These are phyloP conservation scores for Phytophthora litchii DNA, from an alignment of 352 stramenopile species.

Conservation along the genomic window DNA sequence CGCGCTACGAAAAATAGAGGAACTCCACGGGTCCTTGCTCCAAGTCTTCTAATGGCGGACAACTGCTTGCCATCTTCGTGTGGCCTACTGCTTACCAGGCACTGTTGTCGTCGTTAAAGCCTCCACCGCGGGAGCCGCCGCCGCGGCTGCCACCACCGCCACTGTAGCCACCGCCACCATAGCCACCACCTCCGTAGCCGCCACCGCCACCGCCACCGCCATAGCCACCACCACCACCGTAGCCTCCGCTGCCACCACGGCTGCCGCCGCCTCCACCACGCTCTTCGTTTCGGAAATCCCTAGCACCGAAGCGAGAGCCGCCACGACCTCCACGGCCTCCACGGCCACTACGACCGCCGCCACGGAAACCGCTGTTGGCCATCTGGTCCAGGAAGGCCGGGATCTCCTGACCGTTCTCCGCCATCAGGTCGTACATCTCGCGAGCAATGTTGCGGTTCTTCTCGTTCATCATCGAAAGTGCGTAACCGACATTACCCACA, in stretches of 20 bases:
- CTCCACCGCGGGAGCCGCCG: slow-evolving; percentile 43
- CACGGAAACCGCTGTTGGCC: slow-evolving; percentile 80
- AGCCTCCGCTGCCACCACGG: slow-evolving; percentile 25
- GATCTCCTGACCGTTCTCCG: slow-evolving; percentile 96
- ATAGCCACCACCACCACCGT: slow-evolving; percentile 30
- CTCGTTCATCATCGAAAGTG: slow-evolving; percentile 99
- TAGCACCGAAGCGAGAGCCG: slow-evolving; percentile 81
- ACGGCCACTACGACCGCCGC: slow-evolving; percentile 60
- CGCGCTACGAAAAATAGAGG: slow-evolving; percentile 53
- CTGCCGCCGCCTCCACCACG: slow-evolving; percentile 51
- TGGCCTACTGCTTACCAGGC: slow-evolving; percentile 73
- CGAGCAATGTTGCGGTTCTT: slow-evolving; percentile 98
- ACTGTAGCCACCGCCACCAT: slow-evolving; percentile 38
- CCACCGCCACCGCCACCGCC: slow-evolving; percentile 37
- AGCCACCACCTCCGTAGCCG: slow-evolving; percentile 29
- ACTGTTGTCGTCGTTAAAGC: slow-evolving; percentile 84
- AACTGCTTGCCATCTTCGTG: slow-evolving; percentile 49
- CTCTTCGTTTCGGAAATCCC: slow-evolving; percentile 87
- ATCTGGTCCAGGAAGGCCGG: slow-evolving; percentile 96
- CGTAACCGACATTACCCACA: slow-evolving; percentile 97
- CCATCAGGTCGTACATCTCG: slow-evolving; percentile 97
- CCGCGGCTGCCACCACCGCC: slow-evolving; percentile 35
- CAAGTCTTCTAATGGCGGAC: slow-evolving; percentile 47
- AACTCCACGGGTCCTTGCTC: slow-evolving; percentile 40
- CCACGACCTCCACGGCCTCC: slow-evolving; percentile 60